These are phyloP conservation scores for Arachnopeziza araneosa DNA, from an alignment of 2,329 filamentous ascomycete species.

Conservation along the genomic window DNA sequence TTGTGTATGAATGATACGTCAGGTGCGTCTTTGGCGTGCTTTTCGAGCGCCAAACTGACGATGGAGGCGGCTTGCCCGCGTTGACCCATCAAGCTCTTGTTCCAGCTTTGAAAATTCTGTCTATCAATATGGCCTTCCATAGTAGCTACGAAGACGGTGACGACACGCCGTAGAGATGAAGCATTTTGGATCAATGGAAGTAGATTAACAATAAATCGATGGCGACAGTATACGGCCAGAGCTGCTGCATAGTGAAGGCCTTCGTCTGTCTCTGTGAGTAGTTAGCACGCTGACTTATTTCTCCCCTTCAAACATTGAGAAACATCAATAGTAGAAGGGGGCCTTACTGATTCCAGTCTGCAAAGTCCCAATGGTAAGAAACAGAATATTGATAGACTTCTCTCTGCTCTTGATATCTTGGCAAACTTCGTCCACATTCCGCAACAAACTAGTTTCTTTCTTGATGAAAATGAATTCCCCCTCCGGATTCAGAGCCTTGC, in stretches of 20 bases:
- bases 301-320: too few species aligned
- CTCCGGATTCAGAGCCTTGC: conserved; percentile 31
- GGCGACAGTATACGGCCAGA: conserved; percentile 49
- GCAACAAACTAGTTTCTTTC: conserved; percentile 39
- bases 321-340: neutral
- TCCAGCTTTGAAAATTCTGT: conserved; percentile 34
- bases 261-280: conserved; percentile 39
- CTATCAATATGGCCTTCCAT: conserved; percentile 43
- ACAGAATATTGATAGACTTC: conserved; percentile 47
- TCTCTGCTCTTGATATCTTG: conserved; percentile 44
- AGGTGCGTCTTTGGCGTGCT: conserved; percentile 39
- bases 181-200: conserved; percentile 48
- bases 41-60: conserved; percentile 41
- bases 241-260: conserved; percentile 44
- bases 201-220: conserved; percentile 49
- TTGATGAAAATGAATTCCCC: conserved; percentile 39
- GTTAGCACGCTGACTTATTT: neutral
- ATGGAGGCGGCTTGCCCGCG: conserved; percentile 43
- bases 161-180: conserved; percentile 42
- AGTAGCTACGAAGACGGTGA: conserved; percentile 45
- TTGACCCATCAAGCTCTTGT: conserved; percentile 10
- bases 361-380: conserved; percentile 30
- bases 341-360: neutral
- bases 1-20: conserved; percentile 34
- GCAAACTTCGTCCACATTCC: conserved; percentile 42